These are phyloP conservation scores for Penicillium sp. DNA, from an alignment of 2,329 filamentous ascomycete species.

Conservation along the genomic window DNA sequence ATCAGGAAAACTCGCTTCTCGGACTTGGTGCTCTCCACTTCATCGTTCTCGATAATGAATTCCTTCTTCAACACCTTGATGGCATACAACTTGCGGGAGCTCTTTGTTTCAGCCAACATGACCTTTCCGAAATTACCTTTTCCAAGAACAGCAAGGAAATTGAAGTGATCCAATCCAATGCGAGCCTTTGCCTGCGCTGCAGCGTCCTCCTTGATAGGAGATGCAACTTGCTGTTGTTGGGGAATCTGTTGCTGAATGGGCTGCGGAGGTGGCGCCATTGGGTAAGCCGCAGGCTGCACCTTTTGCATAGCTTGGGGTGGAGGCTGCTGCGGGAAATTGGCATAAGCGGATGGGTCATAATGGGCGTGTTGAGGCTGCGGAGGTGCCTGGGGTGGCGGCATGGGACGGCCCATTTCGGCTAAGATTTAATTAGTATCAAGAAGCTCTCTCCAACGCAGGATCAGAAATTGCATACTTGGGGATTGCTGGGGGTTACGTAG, in stretches of 20 bases:
- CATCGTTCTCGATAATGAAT: constrained; percentile 99
- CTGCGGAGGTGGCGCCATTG: constrained; percentile 30
- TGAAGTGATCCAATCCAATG: constrained; percentile 97
- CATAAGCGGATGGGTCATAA: constrained; percentile 47
- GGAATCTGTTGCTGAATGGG: constrained; percentile 23
- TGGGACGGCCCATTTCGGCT: constrained; percentile 43
- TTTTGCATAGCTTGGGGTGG: constrained; percentile 32
- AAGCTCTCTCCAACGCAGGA: not conserved
- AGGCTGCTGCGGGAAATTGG: constrained; percentile 35
- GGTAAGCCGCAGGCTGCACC: constrained; percentile 25
- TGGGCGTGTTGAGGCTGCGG: constrained; percentile 49
- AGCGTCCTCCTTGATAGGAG: constrained; percentile 31
- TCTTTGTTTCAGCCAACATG: constrained; percentile 98
- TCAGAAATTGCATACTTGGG: constrained; percentile 32
- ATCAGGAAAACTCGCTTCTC: constrained; percentile 97
- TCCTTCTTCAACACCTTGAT: constrained; percentile 99
- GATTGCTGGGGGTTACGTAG: constrained; percentile 47
- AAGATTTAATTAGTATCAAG: constrained; percentile 30
- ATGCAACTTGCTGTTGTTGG: constrained; percentile 24
- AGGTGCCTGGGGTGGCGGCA: constrained; percentile 29
- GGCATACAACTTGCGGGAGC: constrained; percentile 85
- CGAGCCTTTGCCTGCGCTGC: constrained; percentile 52
- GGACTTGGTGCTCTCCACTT: constrained; percentile 95
- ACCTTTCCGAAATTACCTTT: constrained; percentile 99
- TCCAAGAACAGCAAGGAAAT: constrained; percentile 95